Base-by-base conservation (phyloP, 78 protist species). In the Dictyostelium purpureum region DNA sequence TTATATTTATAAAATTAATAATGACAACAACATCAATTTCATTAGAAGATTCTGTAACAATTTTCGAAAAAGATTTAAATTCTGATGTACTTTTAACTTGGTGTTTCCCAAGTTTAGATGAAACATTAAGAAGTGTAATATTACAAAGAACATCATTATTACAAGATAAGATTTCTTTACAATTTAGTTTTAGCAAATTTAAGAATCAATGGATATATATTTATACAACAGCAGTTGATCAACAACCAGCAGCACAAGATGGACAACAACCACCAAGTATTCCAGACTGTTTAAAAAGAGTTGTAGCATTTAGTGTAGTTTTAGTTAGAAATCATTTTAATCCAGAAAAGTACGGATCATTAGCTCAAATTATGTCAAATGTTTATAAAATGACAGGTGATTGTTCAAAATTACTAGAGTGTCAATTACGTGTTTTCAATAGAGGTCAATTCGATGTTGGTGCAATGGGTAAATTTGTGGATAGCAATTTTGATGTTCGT, bases 361-460 rank as follows among this genome's bases (percentile, higher is more conserved):
- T 93, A 19, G 87, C 96, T 57, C 81, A 66, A 47, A 88, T 83
- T 5, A 67, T 93, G 88, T 76, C 89, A 51, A 74, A 71, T 37
- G 69, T 79, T n/a, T 81, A 93, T 65, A 28, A 54, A 31, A 49
- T 37, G 18, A 37, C 77, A 1, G 96, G 96, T 33, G 85, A 79
- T 35, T 91, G 95, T 24, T 70, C 76, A 0, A 78, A 73, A 37
- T 45, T 93, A n/a, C 40, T 87, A 14, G 89, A 93, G 47, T 78
- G 93, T 31, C 92, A 89, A 24, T 18, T 93, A 63, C 26, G 93
- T 40, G 93, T 85, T 9, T 28, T 51, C n/a, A 89, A 88, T n/a
- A 38, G 71, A 37, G 95, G 95, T n/a, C 77, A 71, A 33, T 79
- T 82, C 61, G 88, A 91, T 77, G 81, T 74, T 45, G 95, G 95